A percentile compares a stretch with the other conserved stretches of the same genome.
phyloP scores from a whole-genome alignment of 805 yeast genomes.

The Peterozyma toletana region DNA sequence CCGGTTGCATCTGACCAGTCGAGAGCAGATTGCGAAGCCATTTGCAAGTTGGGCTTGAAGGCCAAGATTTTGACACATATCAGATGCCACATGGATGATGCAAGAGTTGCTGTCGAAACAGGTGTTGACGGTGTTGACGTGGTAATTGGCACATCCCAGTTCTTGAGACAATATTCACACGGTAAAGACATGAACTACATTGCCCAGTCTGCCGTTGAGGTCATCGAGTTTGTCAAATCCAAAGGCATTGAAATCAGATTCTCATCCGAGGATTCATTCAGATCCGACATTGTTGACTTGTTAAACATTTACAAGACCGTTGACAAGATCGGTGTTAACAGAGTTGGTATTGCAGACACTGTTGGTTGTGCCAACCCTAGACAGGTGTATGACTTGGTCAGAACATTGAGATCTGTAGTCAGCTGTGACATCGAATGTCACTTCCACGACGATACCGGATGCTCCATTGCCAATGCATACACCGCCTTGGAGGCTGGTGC shows the following conservation, averaged over 20 bases:
- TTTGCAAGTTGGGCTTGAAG: constrained; percentile 92
- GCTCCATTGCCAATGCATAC: constrained; percentile 98
- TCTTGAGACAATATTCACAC: constrained; percentile 88
- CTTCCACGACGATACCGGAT: constrained; percentile 98
- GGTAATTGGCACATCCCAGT: constrained; percentile 95
- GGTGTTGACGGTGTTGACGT: constrained; percentile 99
- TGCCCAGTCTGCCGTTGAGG: constrained; percentile 93
- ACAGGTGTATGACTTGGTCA: constrained; percentile 94
- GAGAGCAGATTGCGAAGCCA: constrained; percentile 91
- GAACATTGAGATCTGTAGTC: constrained; percentile 89
- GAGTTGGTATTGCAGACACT: constrained; percentile 99
- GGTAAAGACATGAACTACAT: constrained; percentile 99
- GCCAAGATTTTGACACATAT: constrained; percentile 95
- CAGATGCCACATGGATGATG: constrained; percentile 99
- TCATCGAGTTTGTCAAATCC: constrained; percentile 92
- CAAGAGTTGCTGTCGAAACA: constrained; percentile 92
- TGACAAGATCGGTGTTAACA: constrained; percentile 94
- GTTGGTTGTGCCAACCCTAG: constrained; percentile 99
- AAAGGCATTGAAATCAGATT: constrained; percentile 96
- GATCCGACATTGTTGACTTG: constrained; percentile 92
- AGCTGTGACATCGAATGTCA: constrained; percentile 97
- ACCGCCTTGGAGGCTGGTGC: constrained; percentile 99
- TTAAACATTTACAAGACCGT: constrained; percentile 94
- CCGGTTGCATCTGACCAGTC: constrained; percentile 98
- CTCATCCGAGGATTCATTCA: constrained; percentile 95